Conservation (phyloP, 441 rosid species). For the Dalechampia spathulata region DNA sequence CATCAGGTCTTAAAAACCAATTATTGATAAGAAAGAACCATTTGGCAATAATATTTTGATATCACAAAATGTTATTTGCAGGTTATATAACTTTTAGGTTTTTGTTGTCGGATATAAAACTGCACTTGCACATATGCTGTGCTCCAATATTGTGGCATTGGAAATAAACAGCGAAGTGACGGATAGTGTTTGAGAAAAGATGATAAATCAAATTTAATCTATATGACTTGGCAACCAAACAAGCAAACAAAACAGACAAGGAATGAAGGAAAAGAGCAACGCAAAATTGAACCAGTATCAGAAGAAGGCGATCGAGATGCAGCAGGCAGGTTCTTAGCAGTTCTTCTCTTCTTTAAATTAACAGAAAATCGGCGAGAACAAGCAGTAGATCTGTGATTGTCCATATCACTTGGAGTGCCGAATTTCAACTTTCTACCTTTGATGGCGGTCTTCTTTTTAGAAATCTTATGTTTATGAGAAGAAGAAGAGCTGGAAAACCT, state of each 20-base stretch:
- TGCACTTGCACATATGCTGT: too few species aligned
- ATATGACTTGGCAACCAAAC: not conserved
- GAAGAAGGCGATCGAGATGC: constrained; percentile 32
- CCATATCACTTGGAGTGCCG: constrained; percentile 14
- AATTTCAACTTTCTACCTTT: constrained; percentile 15
- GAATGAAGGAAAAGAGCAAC: not conserved
- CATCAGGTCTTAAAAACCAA: too few species aligned
- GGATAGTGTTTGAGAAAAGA: too few species aligned
- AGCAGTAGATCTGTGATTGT: constrained; percentile 33
- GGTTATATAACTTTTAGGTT: too few species aligned
- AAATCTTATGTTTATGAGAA: constrained; percentile 19
- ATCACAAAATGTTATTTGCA: too few species aligned
- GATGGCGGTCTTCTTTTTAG: constrained; percentile 28
- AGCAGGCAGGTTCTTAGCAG: constrained; percentile 31
- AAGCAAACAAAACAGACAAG: not conserved
- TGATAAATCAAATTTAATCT: too few species aligned
- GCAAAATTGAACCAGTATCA: constrained; percentile 27
- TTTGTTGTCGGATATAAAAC: too few species aligned
- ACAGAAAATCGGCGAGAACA: constrained; percentile 26
- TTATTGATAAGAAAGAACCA: too few species aligned
- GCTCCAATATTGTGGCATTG: too few species aligned
- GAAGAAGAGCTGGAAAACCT: constrained; percentile 56
- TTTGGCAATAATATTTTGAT: too few species aligned
- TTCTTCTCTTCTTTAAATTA: constrained; percentile 56
- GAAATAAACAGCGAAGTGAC: too few species aligned